Base-by-base conservation (phyloP, 352 stramenopile genomes). In the Plasmopara muralis region DNA sequence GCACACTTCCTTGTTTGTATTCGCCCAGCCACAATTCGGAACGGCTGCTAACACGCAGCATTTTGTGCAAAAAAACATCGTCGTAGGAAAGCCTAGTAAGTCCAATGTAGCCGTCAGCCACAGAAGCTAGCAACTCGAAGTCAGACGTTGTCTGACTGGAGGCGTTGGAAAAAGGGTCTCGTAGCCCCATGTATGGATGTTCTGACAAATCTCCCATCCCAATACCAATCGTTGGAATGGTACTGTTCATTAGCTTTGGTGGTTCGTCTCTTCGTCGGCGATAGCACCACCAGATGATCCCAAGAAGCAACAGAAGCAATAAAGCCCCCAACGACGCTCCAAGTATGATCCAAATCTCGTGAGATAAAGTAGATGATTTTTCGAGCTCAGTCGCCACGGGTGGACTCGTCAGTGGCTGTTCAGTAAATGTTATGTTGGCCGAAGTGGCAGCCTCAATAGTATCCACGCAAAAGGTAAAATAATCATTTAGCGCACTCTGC, bases 21-120 rank as follows among this genome's bases (percentile, higher is more conserved):
- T 85, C 74, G 45, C 79, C 79, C 12, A 87, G 62, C 79, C 79
- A 90, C 13, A 90, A 58, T 58, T 90, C 79, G 3, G 77, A 87
- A 20, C 77, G 74, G 38, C 66, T 78, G 55, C 74, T 87, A 44
- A 87, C 77, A 50, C 77, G 79, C 44, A 90, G 57, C 55, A 88
- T 80, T 43, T 83, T 87, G 53, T 80, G 63, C 12, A 90, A 45
- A 25, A 82, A 81, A 9, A 90, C 74, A 37, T 88, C 74, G 29
- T 87, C 66, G 62, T 90, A 89, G 4, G 70, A 81, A 37, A 89
- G 52, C 6, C 74, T 62, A 34, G 72, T 78, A 41, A 89, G 64
- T 2, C 74, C 76, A 38, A 87, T 84, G 51, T 85, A 85, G 15
- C 76, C 76, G 38, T 86, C 76, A 12, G 74, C 64, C 6, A 85